Percentiles rank a stretch among this genome's conserved stretches.
Evolutionary conservation across 2,329 filamentous ascomycete species (phyloP).

Genomic region (Hawksworthiomyces lignivorus): DNA sequence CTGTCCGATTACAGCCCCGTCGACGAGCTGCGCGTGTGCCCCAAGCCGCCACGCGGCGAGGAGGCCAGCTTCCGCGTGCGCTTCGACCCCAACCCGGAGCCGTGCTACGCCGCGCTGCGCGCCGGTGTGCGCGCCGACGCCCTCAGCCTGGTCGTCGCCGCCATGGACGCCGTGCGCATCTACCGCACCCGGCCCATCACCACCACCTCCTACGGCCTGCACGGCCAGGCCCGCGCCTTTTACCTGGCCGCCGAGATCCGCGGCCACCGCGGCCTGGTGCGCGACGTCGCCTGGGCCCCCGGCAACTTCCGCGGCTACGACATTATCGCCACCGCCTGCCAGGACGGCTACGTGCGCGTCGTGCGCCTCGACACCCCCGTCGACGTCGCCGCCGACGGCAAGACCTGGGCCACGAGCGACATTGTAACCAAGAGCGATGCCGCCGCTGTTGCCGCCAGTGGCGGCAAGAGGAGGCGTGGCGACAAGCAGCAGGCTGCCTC

Average conservation of each 20-base stretch:
- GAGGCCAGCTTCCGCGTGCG: conserved; percentile 80
- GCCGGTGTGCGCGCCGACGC: conserved; percentile 77
- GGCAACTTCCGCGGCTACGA: conserved; percentile 88
- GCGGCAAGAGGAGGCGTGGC: not conserved
- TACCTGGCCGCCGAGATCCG: conserved; percentile 73
- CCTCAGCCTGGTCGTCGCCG: conserved; percentile 74
- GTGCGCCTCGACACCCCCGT: conserved; percentile 66
- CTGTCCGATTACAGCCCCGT: conserved; percentile 67
- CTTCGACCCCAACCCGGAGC: conserved; percentile 81
- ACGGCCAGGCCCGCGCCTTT: conserved; percentile 63
- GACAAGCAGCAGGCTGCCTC: not conserved
- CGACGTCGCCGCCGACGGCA: conserved; percentile 36
- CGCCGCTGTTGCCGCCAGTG: conserved; percentile 35
- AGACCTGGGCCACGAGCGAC: conserved; percentile 41
- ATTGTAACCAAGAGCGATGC: conserved; percentile 31
- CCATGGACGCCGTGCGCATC: conserved; percentile 74
- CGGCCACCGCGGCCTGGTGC: conserved; percentile 67
- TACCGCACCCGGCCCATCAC: conserved; percentile 65
- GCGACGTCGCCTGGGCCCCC: conserved; percentile 87
- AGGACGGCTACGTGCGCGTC: conserved; percentile 85
- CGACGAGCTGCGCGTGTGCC: conserved; percentile 68
- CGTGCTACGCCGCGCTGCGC: conserved; percentile 67
- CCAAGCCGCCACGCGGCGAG: conserved; percentile 67
- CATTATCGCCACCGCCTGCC: conserved; percentile 82
- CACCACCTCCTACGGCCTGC: conserved; percentile 42